A percentile compares a stretch with the other conserved stretches of the same genome.
Evolutionary conservation across 805 yeast genomes (phyloP).

Genomic region (Komagataella pseudopastoris): DNA sequence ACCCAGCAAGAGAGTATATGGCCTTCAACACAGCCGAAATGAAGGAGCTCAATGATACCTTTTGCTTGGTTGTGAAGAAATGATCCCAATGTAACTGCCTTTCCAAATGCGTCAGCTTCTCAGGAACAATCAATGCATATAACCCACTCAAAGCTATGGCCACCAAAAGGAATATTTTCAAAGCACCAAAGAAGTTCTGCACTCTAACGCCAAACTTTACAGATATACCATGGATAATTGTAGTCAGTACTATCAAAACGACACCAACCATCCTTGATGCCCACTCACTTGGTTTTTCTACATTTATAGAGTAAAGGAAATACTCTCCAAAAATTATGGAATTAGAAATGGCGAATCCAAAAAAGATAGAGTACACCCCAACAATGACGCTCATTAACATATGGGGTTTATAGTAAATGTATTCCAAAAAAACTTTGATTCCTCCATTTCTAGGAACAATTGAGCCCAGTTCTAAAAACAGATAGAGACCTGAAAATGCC

Average conservation of each 20-base stretch:
- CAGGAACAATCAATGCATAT: conserved; percentile 40
- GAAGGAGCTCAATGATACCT: conserved; percentile 26
- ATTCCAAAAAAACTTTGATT: conserved; percentile 57
- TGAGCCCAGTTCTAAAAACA: conserved; percentile 59
- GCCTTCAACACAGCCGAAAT: conserved; percentile 39
- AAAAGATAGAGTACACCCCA: conserved; percentile 30
- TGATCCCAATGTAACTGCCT: conserved; percentile 22
- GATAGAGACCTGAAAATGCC: conserved; percentile 54
- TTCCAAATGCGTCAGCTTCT: conserved; percentile 26
- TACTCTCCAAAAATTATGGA: conserved; percentile 44
- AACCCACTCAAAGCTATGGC: conserved; percentile 46
- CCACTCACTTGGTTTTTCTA: conserved; percentile 22
- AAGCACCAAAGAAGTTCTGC: conserved; percentile 49
- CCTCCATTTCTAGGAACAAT: conserved; percentile 69
- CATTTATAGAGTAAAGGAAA: conserved; percentile 27
- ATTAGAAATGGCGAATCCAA: conserved; percentile 39
- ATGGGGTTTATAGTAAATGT: conserved; percentile 46
- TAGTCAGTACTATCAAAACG: conserved; percentile 19
- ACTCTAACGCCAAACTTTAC: conserved; percentile 43
- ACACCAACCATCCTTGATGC: conserved; percentile 29
- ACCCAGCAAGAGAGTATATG: conserved; percentile 36
- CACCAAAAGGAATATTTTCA: conserved; percentile 41
- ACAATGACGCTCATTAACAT: conserved; percentile 34
- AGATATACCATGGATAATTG: conserved; percentile 42
- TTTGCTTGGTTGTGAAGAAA: conserved; percentile 8